Percentiles rank a stretch among this genome's conserved stretches.
Conservation (phyloP, 2,329 filamentous ascomycete genomes). For the Laburnicola sp. region DNA sequence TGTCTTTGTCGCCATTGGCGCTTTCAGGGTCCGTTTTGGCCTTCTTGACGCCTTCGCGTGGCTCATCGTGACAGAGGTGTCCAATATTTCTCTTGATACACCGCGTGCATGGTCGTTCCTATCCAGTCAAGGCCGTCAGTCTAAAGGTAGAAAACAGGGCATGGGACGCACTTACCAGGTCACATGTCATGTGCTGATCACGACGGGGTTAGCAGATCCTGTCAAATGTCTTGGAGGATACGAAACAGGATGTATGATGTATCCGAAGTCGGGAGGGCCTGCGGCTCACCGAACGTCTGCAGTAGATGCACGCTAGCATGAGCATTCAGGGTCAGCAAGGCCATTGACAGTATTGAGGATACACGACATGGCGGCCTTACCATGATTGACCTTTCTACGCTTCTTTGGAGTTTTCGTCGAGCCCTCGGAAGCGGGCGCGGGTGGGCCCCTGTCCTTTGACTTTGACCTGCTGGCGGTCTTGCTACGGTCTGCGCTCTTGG, state of each 20-base stretch:
- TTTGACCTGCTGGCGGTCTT: too few species aligned
- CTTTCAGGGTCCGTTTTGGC: conserved; percentile 61
- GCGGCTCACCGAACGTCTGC: conserved; percentile 54
- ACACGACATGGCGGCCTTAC: conserved; percentile 38
- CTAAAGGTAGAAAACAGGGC: conserved; percentile 23
- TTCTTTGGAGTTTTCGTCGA: conserved; percentile 50
- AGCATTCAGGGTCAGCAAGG: conserved; percentile 33
- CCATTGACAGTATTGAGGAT: conserved; percentile 22
- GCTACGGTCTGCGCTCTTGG: too few species aligned
- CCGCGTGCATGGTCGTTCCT: conserved; percentile 95
- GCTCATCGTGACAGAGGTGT: conserved; percentile 97
- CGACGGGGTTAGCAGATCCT: conserved; percentile 39
- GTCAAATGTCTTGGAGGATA: conserved; percentile 25
- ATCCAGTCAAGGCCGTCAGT: conserved; percentile 45
- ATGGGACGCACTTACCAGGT: conserved; percentile 47
- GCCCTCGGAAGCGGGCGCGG: conserved; percentile 35
- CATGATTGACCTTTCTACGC: conserved; percentile 59
- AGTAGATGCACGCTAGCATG: conserved; percentile 55
- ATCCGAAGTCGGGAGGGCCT: conserved; percentile 27
- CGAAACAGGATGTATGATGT: conserved; percentile 25
- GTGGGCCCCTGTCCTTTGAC: conserved; percentile 33
- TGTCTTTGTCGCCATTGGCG: conserved; percentile 35
- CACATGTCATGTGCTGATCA: conserved; percentile 57
- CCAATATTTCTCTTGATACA: conserved; percentile 99
- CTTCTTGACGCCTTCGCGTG: conserved; percentile 81